Evolutionary conservation across 2,329 filamentous ascomycete genomes (phyloP), one percentile per base, ranked within the genome.

Genomic region (Gremmenia infestans): DNA sequence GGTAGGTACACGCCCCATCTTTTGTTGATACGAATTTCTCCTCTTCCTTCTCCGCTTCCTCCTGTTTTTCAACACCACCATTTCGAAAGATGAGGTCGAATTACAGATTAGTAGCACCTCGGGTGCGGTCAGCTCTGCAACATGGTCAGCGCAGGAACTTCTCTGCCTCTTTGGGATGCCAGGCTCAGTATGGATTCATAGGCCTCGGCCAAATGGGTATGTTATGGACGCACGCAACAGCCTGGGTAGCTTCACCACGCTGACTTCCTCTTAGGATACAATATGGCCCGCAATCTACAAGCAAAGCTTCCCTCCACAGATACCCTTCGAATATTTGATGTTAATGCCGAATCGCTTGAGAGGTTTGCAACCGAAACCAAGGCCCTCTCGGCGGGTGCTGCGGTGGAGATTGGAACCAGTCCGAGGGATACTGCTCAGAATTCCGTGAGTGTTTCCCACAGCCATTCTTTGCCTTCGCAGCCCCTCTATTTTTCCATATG

Each of bases 271-370:
- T 51, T 58, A 87, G 86, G 87, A 48, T 89, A 84, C 62, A 81
- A 84, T 48, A 90, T 90, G 87, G 87, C 87, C 37, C 81, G 78
- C 69, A 90, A 89, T 65, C 75, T 90, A 5, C 79, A 85, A 63
- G 76, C 81, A 39, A 89, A 88, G 69, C 78, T 88, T 32, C 81
- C 84, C 3, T 72, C 76, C 22, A 75, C 78, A 9, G 87, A 90
- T 68, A 82, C 76, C 0, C 70, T 90, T 48, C 75, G 83, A 57
- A 72, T 90, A 35, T 82, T 83, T 65, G 87, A 90, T 68, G 77
- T 87, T 59, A 88, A 89, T 66, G 70, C 76, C 17, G 74, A 77
- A 39, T 76, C 80, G 3, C 76, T 78, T 1, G 71, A 79, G 59
- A 75, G 75, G 59, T 88, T 89, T 64, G 73, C 78, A 12, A 72